A percentile compares a stretch with the other conserved stretches of the same genome.
Conservation (phyloP, 164 flowering plant genomes). For the Brasenia schreberi region DNA sequence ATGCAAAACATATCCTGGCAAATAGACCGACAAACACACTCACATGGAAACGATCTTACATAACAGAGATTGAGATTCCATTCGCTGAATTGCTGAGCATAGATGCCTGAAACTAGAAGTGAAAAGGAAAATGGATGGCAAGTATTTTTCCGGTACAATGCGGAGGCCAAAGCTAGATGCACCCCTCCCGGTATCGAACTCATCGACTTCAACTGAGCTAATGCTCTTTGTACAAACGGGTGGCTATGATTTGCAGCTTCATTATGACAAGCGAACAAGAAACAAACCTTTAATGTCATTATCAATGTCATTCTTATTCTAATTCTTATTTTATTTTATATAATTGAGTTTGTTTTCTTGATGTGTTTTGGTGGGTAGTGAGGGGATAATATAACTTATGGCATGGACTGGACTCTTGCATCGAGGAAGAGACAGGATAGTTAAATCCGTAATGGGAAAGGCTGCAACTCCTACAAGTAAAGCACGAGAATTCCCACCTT, state of each 20-base stretch:
- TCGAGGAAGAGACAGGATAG: slow-evolving; percentile 72
- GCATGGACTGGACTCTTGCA: slow-evolving; percentile 27
- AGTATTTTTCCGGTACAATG: no score
- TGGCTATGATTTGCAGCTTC: no score
- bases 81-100: neutral
- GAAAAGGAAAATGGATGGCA: neutral
- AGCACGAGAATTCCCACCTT: slow-evolving; percentile 86
- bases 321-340: no score
- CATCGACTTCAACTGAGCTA: no score
- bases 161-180: no score
- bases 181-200: no score
- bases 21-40: neutral
- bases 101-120: neutral
- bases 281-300: no score
- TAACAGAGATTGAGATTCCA: neutral
- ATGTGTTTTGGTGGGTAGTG: neutral
- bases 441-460: slow-evolving; percentile 45
- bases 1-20: neutral
- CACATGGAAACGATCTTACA: neutral
- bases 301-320: no score
- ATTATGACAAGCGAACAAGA: no score
- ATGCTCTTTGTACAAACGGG: no score
- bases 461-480: slow-evolving; percentile 63
- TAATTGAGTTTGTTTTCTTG: no score
- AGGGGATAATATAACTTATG: neutral